phyloP scores from a whole-genome alignment of 805 yeast species.

The Saccharomyces mikatae region DNA sequence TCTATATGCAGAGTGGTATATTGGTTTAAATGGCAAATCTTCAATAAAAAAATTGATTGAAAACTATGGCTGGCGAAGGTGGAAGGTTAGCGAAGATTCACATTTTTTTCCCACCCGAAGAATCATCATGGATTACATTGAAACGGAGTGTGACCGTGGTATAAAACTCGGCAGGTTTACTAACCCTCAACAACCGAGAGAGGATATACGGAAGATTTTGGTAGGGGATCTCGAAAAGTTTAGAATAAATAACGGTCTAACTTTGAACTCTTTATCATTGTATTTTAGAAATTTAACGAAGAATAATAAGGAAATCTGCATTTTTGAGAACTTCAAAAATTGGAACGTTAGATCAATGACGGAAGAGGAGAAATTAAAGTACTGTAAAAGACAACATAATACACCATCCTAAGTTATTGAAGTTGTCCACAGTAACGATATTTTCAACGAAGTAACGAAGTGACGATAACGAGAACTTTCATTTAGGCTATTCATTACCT shows the following conservation, averaged over 20 bases:
- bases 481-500: neutral
- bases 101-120: slow-evolving; percentile 34
- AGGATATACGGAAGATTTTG: slow-evolving; percentile 26
- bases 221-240: slow-evolving; percentile 32
- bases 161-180: slow-evolving; percentile 27
- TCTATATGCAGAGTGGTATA: slow-evolving; percentile 32
- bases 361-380: slow-evolving; percentile 26
- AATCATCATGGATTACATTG: slow-evolving; percentile 33
- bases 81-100: slow-evolving; percentile 34
- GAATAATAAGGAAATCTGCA: slow-evolving; percentile 26
- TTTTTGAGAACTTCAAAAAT: slow-evolving; percentile 24
- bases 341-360: slow-evolving; percentile 27
- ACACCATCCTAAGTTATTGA: neutral
- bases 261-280: slow-evolving; percentile 29
- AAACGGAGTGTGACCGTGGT: slow-evolving; percentile 30
- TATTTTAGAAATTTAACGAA: slow-evolving; percentile 28
- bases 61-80: slow-evolving; percentile 31
- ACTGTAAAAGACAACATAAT: slow-evolving; percentile 25
- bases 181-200: slow-evolving; percentile 24
- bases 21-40: slow-evolving; percentile 29
- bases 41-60: slow-evolving; percentile 29
- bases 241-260: slow-evolving; percentile 27
- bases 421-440: neutral
- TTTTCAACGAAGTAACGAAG: neutral
- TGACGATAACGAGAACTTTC: neutral